Evolutionary conservation across 805 yeast genomes (phyloP), one percentile per base, ranked within the genome.

Genomic region (Jamesozyma hellenica): DNA sequence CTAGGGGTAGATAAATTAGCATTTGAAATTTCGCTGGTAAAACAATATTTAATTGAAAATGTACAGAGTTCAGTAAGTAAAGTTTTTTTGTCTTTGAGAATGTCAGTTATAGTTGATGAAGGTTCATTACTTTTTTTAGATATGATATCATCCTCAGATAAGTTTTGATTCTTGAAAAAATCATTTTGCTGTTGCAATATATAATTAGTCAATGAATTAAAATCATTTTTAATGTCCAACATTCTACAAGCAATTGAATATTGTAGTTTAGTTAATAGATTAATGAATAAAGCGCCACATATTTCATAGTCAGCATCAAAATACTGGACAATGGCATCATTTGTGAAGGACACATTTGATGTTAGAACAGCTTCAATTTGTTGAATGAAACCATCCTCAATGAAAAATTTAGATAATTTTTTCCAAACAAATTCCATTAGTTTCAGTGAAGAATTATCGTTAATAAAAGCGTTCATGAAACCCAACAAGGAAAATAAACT

Each of bases 401-500:
- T 35, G 14, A 52, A 43, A 12, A 47, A 28, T 11, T 30, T 33
- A 2, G 45, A 32, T 4, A 54, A 28, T 28, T 38, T 45, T 19
- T 30, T 38, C 56, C 58, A 55, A 11, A 48, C 45, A 16, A 36
- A 35, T 33, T 44, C 34, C 7, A 41, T 38, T 12, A 54, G 36
- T 16, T 42, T 44, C 14, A 43, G 6, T 3, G 54, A 38, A 3
- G 46, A 36, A 7, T 44, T 42, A 19, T 39, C 42, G n/a, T 41
- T 28, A 12, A 49, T 42, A 29, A 58, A 51, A 0, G 70, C 61
- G 38, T 58, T 60, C 35, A 67, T 38, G 36, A 66, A 63, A 0
- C 72, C 72, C 2, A 63, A 32, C 6, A 66, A 48, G 34, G 68
- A 65, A 43, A 66, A 61, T 19, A 54, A 51, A 29, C 50, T 43